A percentile compares a stretch with the other conserved stretches of the same genome.
These are phyloP conservation scores for Botryobasidium botryosum DNA, from an alignment of 768 basidiomycete genomes.

Conservation along the genomic window DNA sequence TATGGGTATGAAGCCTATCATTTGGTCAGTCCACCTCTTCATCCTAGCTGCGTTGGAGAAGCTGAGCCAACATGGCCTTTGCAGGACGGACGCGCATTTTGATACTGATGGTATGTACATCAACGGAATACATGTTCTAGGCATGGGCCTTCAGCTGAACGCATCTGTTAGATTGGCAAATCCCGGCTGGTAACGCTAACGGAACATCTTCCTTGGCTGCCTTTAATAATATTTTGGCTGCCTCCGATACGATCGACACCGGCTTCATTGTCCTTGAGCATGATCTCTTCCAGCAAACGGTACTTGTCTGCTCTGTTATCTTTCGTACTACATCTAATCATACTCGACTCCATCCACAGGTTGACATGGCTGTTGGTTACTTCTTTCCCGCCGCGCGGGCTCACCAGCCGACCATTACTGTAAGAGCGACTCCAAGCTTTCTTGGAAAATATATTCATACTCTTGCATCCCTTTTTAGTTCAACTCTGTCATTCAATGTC, in stretches of 20 bases:
- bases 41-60: conserved; percentile 21
- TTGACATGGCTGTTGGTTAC: conserved; percentile 31
- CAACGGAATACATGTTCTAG: background rate
- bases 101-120: conserved; percentile 46
- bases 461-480: conserved; percentile 6
- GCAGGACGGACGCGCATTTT: conserved; percentile 28
- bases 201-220: conserved; percentile 48
- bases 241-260: conserved; percentile 34
- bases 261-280: conserved; percentile 82
- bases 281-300: conserved; percentile 47
- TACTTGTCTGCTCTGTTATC: too few species aligned
- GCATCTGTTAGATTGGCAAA: conserved; percentile 62
- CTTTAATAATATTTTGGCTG: conserved; percentile 58
- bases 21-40: conserved; percentile 35
- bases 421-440: conserved; percentile 24
- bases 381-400: conserved; percentile 26
- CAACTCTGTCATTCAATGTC: conserved; percentile 14
- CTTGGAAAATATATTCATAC: conserved; percentile 13
- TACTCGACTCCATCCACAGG: too few species aligned
- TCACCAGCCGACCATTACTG: conserved; percentile 18
- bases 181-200: conserved; percentile 54
- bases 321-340: too few species aligned
- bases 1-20: conserved; percentile 82
- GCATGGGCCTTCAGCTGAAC: conserved; percentile 12
- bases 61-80: conserved; percentile 24